Base-by-base conservation (phyloP, 2,329 filamentous ascomycete species). In the Tolypocladium sp. region DNA sequence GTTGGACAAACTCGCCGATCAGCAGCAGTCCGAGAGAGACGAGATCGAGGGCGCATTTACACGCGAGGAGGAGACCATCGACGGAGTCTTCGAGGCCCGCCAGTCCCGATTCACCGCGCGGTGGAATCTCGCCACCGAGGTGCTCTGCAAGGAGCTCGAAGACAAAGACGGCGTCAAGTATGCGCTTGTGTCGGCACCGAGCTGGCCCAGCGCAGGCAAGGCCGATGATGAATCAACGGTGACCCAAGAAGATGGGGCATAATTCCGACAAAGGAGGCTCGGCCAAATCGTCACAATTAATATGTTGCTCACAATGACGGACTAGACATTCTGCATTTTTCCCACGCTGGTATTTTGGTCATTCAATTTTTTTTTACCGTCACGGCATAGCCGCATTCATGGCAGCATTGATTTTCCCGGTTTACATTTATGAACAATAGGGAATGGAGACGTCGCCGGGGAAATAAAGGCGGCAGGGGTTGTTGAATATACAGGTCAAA, bases 81-180 rank as follows among this genome's bases (percentile, higher is more conserved):
- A 72, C 4, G 69, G 63, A 20, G 71, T 76, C 1, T 83, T 86
- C 61, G 63, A 65, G 3, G 70, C 74, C 22, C 76, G 83, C 25
- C 78, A 74, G 65, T 66, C 70, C 6, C 74, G 74, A 56, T 64
- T 85, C 51, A 69, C 74, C 12, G 72, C 73, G 49, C 74, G 82
- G 58, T 87, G 84, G 84, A 68, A 70, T 37, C 66, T 86, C 9
- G 73, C 74, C 25, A 78, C 79, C 56, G 78, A 83, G 63, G 77
- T 86, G 20, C 69, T 82, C 60, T 76, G 82, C 61, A 79, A 75
- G 61, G 79, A 83, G 65, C 67, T 85, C 55, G 80, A 84, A 64
- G 69, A 70, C 15, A 68, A 73, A 57, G 73, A 75, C 9, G 75
- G 76, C 1, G 62, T 76, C 37, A 70, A 65, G 60, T 85, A 78